phyloP scores from a whole-genome alignment of 805 yeast genomes.

The Metschnikowia chrysomelidarum region DNA sequence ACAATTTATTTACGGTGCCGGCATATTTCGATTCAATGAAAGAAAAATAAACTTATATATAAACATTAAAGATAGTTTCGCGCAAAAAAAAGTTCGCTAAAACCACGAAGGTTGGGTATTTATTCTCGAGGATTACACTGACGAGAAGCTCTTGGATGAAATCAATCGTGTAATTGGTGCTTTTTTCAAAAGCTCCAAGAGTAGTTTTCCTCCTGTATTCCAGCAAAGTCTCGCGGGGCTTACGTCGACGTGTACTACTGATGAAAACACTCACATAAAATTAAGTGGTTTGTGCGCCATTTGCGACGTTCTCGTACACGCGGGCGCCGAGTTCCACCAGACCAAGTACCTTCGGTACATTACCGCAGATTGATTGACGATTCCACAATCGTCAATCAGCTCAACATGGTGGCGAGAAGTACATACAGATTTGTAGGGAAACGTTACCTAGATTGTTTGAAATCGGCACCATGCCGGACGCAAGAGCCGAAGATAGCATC shows the following conservation, averaged over 20 bases:
- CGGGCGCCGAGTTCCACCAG: slow-evolving; percentile 68
- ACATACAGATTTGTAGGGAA: slow-evolving; percentile 60
- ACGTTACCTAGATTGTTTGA: slow-evolving; percentile 75
- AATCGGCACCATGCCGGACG: slow-evolving; percentile 72
- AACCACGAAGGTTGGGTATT: no score
- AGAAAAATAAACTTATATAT: no score
- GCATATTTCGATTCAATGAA: no score
- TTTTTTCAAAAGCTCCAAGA: slow-evolving; percentile 61
- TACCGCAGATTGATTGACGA: slow-evolving; percentile 61
- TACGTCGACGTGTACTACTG: slow-evolving; percentile 57
- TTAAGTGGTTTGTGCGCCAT: slow-evolving; percentile 78
- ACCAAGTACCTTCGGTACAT: slow-evolving; percentile 63
- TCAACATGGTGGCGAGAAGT: slow-evolving; percentile 67
- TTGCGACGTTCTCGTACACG: slow-evolving; percentile 76
- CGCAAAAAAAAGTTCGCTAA: no score
- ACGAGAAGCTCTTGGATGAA: slow-evolving; percentile 87
- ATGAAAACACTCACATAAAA: slow-evolving; percentile 64
- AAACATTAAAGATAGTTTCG: no score
- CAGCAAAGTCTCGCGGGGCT: slow-evolving; percentile 58
- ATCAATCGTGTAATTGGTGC: slow-evolving; percentile 71
- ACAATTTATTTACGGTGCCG: no score
- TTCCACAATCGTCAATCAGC: slow-evolving; percentile 76
- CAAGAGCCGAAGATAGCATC: slow-evolving; percentile 80
- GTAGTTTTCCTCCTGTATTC: slow-evolving; percentile 61
- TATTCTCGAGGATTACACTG: slow-evolving; percentile 78